These are phyloP conservation scores for Lepidium didymum DNA, from an alignment of 345 rosid genomes.

Conservation along the genomic window DNA sequence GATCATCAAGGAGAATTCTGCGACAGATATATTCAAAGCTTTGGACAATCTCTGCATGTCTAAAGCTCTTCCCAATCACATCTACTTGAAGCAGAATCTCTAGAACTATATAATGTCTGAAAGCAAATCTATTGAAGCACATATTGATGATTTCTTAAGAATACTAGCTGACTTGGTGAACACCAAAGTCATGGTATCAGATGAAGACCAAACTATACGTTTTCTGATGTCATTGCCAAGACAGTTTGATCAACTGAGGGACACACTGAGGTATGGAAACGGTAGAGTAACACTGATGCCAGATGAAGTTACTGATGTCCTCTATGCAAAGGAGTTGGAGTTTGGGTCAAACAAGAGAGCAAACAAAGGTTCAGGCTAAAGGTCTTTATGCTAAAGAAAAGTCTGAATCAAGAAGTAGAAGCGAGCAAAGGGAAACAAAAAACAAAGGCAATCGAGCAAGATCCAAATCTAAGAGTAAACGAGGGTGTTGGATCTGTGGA, in stretches of 20 bases:
- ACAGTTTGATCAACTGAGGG: background rate
- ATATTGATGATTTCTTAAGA: background rate
- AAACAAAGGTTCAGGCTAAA: background rate
- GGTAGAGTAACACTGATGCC: rapidly evolving
- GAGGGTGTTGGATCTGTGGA: background rate
- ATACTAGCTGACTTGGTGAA: background rate
- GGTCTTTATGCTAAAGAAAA: background rate
- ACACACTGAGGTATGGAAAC: background rate
- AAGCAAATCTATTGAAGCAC: background rate
- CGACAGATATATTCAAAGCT: background rate
- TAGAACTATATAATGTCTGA: background rate
- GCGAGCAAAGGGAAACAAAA: background rate
- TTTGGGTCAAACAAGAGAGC: background rate
- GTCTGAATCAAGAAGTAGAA: background rate
- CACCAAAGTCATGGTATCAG: background rate
- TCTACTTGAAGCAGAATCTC: background rate
- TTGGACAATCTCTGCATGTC: background rate
- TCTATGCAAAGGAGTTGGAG: background rate
- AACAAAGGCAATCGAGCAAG: background rate
- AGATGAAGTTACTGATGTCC: background rate
- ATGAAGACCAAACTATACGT: background rate
- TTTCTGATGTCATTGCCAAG: background rate
- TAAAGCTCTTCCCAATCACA: background rate
- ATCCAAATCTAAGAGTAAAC: background rate
- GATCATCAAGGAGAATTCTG: background rate